Conservation (phyloP, 768 basidiomycete genomes). For the Xanthoconium purpureum region DNA sequence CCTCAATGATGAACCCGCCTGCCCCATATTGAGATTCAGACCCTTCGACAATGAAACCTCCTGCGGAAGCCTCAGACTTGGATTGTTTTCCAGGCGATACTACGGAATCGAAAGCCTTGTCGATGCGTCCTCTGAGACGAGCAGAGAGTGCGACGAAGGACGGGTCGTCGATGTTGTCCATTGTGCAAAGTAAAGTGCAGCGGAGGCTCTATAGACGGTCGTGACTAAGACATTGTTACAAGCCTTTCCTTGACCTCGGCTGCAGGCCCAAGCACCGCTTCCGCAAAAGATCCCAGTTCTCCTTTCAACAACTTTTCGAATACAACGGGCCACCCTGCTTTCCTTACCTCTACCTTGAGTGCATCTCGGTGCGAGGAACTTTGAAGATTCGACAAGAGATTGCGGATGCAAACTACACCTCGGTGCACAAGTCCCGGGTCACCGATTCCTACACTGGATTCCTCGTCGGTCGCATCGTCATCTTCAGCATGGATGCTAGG, state of each 20-base stretch:
- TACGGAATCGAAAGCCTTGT: conserved; percentile 46
- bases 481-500: conserved; percentile 40
- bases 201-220: background rate
- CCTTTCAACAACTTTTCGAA: conserved; percentile 50
- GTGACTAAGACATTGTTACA: conserved; percentile 21
- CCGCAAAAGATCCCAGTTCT: conserved; percentile 33
- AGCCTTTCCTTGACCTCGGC: conserved; percentile 49
- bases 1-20: conserved; percentile 33
- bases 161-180: conserved; percentile 17
- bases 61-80: conserved; percentile 13
- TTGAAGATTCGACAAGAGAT: conserved; percentile 51
- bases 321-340: conserved; percentile 50
- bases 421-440: conserved; percentile 73
- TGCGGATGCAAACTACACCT: conserved; percentile 70
- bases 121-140: conserved; percentile 45
- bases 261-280: conserved; percentile 45
- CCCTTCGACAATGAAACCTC: conserved; percentile 36
- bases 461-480: conserved; percentile 38
- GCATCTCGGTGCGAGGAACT: conserved; percentile 37
- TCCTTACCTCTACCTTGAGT: conserved; percentile 51
- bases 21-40: conserved; percentile 16
- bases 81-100: conserved; percentile 5
- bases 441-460: conserved; percentile 24
- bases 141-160: conserved; percentile 42
- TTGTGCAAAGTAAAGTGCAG: background rate